A percentile compares a stretch with the other conserved stretches of the same genome.
These are phyloP conservation scores for Ceratocystis ficicola DNA, from an alignment of 2,329 filamentous ascomycete genomes.

Conservation along the genomic window DNA sequence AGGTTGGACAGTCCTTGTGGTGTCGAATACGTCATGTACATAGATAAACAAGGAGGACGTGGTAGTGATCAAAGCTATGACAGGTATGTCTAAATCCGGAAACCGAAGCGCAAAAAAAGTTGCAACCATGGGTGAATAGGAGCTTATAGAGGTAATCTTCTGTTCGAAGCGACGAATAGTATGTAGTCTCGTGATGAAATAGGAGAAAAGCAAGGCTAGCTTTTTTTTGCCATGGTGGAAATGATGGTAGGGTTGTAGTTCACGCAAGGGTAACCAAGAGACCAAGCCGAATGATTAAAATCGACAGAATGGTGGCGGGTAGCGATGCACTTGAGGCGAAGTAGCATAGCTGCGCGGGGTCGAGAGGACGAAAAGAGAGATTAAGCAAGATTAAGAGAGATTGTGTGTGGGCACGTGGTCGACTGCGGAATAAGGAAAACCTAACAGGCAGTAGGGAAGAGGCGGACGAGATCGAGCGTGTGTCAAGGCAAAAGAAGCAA, in stretches of 20 bases:
- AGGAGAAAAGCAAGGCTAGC: background rate
- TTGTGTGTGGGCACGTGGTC: conserved; percentile 1
- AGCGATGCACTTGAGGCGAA: background rate
- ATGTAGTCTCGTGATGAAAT: background rate
- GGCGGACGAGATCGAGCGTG: background rate
- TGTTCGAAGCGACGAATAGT: background rate
- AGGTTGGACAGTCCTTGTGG: conserved; percentile 12
- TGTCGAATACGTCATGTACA: conserved; percentile 3
- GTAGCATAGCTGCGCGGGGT: conserved; percentile 1
- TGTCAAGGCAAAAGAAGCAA: background rate
- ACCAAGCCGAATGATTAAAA: background rate
- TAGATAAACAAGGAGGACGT: background rate
- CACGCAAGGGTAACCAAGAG: background rate
- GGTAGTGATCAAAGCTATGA: background rate
- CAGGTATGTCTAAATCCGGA: background rate
- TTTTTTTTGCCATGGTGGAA: background rate
- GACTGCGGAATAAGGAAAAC: background rate
- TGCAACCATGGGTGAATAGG: background rate
- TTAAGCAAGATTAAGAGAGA: background rate
- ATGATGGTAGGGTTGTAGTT: background rate
- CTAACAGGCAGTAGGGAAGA: background rate
- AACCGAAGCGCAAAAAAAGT: background rate
- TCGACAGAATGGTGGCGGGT: background rate
- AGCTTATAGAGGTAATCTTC: background rate
- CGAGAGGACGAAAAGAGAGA: conserved; percentile 4